Base-by-base conservation (phyloP, 1,139 yeast species). In the Candida albicans region DNA sequence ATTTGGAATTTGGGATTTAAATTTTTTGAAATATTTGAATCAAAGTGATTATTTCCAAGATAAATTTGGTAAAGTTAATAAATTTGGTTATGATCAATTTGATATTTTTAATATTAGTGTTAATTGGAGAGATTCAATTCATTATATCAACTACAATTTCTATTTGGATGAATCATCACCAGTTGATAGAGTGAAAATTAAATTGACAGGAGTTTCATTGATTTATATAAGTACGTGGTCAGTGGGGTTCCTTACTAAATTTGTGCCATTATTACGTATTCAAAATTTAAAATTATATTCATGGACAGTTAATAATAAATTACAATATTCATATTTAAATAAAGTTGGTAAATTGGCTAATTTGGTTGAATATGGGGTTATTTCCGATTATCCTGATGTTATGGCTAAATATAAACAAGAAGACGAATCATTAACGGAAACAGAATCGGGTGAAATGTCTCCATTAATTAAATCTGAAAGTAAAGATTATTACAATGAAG, bases 1-100 rank as follows among this genome's bases (percentile, higher is more conserved):
- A 43, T 79, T 89, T 58, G 98, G 98, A 0, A 64, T 91, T 29
- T 93, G 98, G 98, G 70, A 79, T 50, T 60, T 84, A 41, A 79
- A 78, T 44, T 86, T 85, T 57, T 75, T 86, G 51, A 75, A 79
- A 50, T 81, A 74, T 49, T 47, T 73, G 45, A 73, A 73, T 52
- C 78, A 73, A 51, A 68, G 70, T 39, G 57, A 55, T 1, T 67
- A 54, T 43, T 72, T 70, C 52, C 72, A 70, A 52, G 49, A 53
- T 6, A 54, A 45, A 2, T 50, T 52, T 1, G 43, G 45, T 7
- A 40, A 51, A 8, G 45, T 52, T 22, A 48, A 52, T 12, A 47
- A 46, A 22, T 43, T 49, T 14, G 68, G 68, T 1, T 53, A 48
- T 46, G 42, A 45, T 11, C 64, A 61, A 29, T 67, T 73, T 51